phyloP scores from a whole-genome alignment of 1,284 basidiomycete genomes.

The Sporisorium reilianum region DNA sequence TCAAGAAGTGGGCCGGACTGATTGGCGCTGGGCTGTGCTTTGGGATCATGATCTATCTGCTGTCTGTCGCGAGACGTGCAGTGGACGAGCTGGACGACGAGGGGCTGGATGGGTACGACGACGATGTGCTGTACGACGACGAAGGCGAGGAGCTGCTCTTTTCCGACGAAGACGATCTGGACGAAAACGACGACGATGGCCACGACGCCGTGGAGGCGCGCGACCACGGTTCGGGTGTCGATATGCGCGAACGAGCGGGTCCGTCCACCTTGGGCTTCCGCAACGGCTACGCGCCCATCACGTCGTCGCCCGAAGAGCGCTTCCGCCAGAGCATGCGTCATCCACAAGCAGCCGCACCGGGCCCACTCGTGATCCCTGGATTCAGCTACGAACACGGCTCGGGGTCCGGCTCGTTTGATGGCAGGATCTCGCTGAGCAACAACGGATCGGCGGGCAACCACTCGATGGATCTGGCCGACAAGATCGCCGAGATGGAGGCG shows the following conservation, averaged over 20 bases:
- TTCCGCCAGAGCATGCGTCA: constrained; percentile 50
- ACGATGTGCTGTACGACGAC: constrained; percentile 31
- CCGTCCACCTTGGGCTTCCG: constrained; percentile 49
- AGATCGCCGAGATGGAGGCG: constrained; percentile 58
- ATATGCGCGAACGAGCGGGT: constrained; percentile 50
- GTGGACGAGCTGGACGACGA: constrained; percentile 77
- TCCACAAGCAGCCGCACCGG: constrained; percentile 23
- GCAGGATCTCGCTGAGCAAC: constrained; percentile 26
- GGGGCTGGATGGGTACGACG: constrained; percentile 27
- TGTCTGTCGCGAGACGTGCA: constrained; percentile 81
- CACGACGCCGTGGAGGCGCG: constrained; percentile 10
- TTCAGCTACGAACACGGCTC: constrained; percentile 22
- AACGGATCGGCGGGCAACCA: constrained; percentile 35
- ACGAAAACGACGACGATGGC: constrained; percentile 9
- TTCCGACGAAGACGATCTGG: constrained; percentile 25
- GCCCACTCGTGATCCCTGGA: constrained; percentile 22
- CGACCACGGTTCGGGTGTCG: constrained; percentile 31
- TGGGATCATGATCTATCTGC: constrained; percentile 81
- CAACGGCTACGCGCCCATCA: constrained; percentile 49
- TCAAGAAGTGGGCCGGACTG: constrained; percentile 78
- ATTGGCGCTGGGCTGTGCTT: constrained; percentile 80
- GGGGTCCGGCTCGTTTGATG: constrained; percentile 37
- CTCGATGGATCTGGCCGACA: constrained; percentile 49
- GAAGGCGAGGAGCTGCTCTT: constrained; percentile 37
- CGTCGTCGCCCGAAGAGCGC: constrained; percentile 39